Conservation (phyloP, 176 grass and related monocot genomes). For the Leersia perrieri region DNA sequence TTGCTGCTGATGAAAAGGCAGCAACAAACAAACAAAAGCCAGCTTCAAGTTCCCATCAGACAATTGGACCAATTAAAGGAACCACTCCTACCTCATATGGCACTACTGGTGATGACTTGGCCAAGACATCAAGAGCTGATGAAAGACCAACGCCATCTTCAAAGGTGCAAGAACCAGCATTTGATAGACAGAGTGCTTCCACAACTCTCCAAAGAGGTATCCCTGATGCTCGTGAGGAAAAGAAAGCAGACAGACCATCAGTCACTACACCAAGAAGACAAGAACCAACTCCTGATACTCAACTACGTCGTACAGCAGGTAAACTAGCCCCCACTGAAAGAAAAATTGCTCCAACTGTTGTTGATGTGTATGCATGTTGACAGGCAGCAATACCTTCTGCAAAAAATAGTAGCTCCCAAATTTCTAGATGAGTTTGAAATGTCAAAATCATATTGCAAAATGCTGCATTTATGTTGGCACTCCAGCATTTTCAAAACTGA, state of each 20-base stretch:
- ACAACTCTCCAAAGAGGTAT: not conserved
- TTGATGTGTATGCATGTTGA: not conserved
- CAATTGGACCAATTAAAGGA: conserved; percentile 2
- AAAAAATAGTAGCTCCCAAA: not conserved
- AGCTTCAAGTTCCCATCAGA: conserved; percentile 22
- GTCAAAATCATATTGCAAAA: not conserved
- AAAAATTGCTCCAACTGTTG: not conserved
- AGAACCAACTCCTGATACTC: conserved; percentile 10
- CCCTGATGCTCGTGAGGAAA: conserved; percentile 8
- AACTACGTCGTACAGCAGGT: not conserved
- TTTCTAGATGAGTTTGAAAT: not conserved
- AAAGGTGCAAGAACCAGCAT: conserved; percentile 24
- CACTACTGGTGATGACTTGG: not conserved
- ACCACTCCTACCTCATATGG: not conserved
- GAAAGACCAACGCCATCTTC: not conserved
- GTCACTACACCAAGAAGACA: not conserved
- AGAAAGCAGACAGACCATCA: not conserved
- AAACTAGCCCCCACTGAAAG: not conserved
- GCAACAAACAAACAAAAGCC: not conserved
- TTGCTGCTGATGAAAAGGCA: not conserved
- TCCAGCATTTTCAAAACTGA: not conserved
- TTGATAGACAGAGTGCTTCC: not conserved
- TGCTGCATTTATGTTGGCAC: not conserved
- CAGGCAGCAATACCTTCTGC: not conserved
- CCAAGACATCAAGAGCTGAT: conserved; percentile 1